Evolutionary conservation across 306 rosid species (phyloP).

Genomic region (Oxytropis ochrocephala): DNA sequence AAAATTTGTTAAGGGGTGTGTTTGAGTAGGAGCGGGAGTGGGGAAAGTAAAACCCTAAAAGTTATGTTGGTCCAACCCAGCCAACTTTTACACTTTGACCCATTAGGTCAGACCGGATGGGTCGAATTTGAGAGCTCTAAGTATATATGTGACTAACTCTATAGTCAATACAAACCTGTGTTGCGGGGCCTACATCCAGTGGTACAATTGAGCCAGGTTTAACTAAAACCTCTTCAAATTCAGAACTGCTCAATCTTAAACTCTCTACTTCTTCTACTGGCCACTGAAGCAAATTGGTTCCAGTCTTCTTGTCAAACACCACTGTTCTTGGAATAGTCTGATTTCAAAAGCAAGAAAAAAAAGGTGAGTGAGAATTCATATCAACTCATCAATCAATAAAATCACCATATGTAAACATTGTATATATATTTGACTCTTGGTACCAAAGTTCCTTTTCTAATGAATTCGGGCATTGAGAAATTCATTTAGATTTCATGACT

Average conservation of each 20-base stretch:
- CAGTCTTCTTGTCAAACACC: conserved; percentile 57
- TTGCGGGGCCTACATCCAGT: conserved; percentile 51
- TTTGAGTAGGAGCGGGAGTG: too few species aligned
- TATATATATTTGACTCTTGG: neutral
- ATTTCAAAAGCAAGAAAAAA: neutral
- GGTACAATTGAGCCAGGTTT: conserved; percentile 60
- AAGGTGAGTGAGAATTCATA: neutral
- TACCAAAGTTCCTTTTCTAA: neutral
- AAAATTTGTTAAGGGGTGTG: too few species aligned
- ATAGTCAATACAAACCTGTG: conserved; percentile 47
- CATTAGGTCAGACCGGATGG: too few species aligned
- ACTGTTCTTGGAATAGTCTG: conserved; percentile 79
- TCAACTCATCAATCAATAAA: neutral
- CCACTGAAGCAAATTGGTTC: conserved; percentile 62
- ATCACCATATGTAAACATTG: neutral
- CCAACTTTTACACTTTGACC: too few species aligned
- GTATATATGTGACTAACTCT: neutral
- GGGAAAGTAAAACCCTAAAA: too few species aligned
- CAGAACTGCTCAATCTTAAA: conserved; percentile 43
- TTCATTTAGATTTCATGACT: too few species aligned
- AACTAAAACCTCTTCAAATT: conserved; percentile 43
- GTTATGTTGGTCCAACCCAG: too few species aligned
- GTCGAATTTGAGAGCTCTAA: too few species aligned
- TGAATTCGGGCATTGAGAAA: neutral
- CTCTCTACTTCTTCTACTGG: conserved; percentile 81